Percentiles rank a stretch among this genome's conserved stretches.
These are phyloP conservation scores for Quercus mongolica DNA, from an alignment of 306 rosid genomes.

Conservation along the genomic window DNA sequence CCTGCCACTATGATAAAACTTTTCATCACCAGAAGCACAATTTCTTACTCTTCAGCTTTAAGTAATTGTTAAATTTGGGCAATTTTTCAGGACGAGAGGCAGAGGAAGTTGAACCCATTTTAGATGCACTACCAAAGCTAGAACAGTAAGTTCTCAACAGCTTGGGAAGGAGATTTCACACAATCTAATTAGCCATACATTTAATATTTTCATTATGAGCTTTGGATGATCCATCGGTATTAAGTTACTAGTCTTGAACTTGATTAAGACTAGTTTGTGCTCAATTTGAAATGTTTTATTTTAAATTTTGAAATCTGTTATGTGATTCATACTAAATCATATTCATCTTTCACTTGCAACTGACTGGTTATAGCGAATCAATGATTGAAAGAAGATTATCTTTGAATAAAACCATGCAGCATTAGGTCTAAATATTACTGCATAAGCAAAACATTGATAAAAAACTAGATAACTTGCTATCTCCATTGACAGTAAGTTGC, in stretches of 20 bases:
- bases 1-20: background rate
- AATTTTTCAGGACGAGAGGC: slow-evolving; percentile 85
- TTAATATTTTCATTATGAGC: background rate
- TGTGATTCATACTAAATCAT: background rate
- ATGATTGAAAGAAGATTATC: too few species aligned
- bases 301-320: background rate
- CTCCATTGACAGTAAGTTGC: background rate
- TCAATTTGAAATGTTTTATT: background rate
- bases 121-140: slow-evolving; percentile 83
- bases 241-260: background rate
- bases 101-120: slow-evolving; percentile 75
- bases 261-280: background rate
- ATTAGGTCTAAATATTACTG: background rate
- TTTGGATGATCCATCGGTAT: background rate
- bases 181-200: background rate
- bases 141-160: slow-evolving; percentile 64
- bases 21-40: background rate
- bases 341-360: too few species aligned
- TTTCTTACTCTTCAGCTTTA: slow-evolving; percentile 5
- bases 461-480: background rate
- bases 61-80: slow-evolving; percentile 1
- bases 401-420: too few species aligned
- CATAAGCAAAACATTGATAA: background rate
- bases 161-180: background rate
- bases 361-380: too few species aligned